These are phyloP conservation scores for Cicer judaicum DNA, from an alignment of 306 rosid species.

Conservation along the genomic window DNA sequence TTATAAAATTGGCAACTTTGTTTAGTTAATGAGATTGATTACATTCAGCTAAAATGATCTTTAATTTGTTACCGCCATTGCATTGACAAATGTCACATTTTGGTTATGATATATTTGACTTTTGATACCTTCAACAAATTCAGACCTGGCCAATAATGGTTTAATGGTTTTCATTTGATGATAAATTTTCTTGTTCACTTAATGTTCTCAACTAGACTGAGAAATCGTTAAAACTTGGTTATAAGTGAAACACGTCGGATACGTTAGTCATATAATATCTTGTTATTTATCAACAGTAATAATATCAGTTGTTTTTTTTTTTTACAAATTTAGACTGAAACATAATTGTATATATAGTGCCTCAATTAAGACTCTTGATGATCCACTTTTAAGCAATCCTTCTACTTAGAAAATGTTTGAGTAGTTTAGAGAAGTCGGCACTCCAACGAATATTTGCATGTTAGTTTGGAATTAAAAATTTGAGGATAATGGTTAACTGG, in stretches of 20 bases:
- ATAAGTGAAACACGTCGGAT: background rate
- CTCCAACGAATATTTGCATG: slow-evolving; percentile 37
- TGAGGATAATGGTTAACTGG: background rate
- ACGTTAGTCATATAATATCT: slow-evolving; percentile 4
- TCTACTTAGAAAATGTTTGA: slow-evolving; percentile 1
- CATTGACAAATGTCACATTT: slow-evolving; percentile 18
- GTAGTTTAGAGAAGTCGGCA: slow-evolving; percentile 36
- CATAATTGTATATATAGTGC: background rate
- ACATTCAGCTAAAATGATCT: background rate
- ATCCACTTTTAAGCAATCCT: background rate
- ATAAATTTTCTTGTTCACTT: background rate
- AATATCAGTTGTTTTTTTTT: background rate
- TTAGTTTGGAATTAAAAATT: slow-evolving; percentile 33
- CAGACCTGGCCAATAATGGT: slow-evolving; percentile 6
- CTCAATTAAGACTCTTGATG: background rate
- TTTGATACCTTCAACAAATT: background rate
- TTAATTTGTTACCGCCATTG: background rate
- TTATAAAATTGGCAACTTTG: slow-evolving; percentile 21
- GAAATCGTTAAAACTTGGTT: slow-evolving; percentile 13
- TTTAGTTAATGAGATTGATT: slow-evolving; percentile 17
- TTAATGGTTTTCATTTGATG: slow-evolving; percentile 23
- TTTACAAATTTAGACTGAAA: background rate
- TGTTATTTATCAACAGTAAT: background rate
- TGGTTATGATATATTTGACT: slow-evolving; percentile 19
- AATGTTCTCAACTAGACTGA: background rate